Evolutionary conservation across 176 grass and related monocot genomes (phyloP).

Genomic region (Carex myosuroides): DNA sequence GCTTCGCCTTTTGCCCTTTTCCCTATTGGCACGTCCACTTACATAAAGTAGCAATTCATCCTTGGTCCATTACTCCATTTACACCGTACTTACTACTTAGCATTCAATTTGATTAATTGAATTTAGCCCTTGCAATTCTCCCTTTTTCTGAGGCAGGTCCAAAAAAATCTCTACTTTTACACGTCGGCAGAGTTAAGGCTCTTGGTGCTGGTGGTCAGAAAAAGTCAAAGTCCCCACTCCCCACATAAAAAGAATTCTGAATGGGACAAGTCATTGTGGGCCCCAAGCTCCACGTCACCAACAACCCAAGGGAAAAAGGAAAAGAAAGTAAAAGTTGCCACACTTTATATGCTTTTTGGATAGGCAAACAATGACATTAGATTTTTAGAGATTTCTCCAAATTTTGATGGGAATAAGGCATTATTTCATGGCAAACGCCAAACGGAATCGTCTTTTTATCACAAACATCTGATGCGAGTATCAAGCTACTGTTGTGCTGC

Average conservation of each 20-base stretch:
- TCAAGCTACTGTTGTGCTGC: neutral
- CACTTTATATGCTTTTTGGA: neutral
- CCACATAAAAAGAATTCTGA: neutral
- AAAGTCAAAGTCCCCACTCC: neutral
- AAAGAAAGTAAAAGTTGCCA: neutral
- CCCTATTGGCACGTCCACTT: neutral
- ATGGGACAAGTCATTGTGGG: constrained; percentile 12
- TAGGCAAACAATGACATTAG: neutral
- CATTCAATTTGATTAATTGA: neutral
- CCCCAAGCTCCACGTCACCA: neutral
- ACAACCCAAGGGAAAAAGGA: neutral
- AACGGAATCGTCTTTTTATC: neutral
- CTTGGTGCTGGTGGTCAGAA: neutral
- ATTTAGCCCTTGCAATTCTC: neutral
- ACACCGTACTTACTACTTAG: neutral
- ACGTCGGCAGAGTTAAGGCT: neutral
- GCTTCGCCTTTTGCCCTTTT: neutral
- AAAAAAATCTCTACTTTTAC: neutral
- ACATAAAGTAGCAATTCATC: neutral
- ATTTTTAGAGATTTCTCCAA: neutral
- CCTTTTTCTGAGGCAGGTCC: neutral
- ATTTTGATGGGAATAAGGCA: neutral
- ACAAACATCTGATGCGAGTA: neutral
- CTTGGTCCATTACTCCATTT: too few species aligned
- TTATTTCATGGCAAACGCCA: neutral